Percentiles rank a stretch among this genome's conserved stretches.
These are phyloP conservation scores for Lanmaoa pseudosensibilis DNA, from an alignment of 768 basidiomycete species.

Conservation along the genomic window DNA sequence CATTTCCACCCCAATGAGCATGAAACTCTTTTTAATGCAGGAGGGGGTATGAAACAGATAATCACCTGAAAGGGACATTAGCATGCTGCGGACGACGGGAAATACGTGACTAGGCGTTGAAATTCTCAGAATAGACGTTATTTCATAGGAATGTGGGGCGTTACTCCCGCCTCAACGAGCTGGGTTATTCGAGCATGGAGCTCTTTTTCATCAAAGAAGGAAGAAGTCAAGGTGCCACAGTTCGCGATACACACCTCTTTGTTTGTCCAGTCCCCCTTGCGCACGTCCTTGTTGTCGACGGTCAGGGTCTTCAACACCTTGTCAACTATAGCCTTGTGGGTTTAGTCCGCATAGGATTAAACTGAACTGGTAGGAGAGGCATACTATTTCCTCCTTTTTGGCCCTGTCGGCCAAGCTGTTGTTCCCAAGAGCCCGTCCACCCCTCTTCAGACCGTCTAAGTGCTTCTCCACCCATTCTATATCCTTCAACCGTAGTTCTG, in stretches of 20 bases:
- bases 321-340: conserved; percentile 71
- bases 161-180: conserved; percentile 96
- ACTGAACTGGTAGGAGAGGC: conserved; percentile 20
- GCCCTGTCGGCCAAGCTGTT: conserved; percentile 88
- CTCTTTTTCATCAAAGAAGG: conserved; percentile 71
- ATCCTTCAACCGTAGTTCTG: conserved; percentile 92
- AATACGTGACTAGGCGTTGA: conserved; percentile 1
- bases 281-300: conserved; percentile 83
- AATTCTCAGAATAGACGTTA: conserved; percentile 45
- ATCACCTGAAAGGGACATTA: conserved; percentile 25
- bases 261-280: conserved; percentile 92
- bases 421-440: conserved; percentile 68
- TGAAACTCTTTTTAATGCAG: conserved; percentile 61
- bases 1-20: conserved; percentile 83
- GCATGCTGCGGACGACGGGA: background rate
- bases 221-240: conserved; percentile 2
- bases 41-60: conserved; percentile 2
- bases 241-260: conserved; percentile 75
- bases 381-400: conserved; percentile 91
- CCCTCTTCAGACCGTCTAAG: conserved; percentile 75
- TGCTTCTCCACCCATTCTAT: conserved; percentile 98
- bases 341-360: conserved; percentile 15
- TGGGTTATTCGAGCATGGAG: conserved; percentile 83
- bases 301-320: conserved; percentile 79
- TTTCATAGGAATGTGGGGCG: conserved; percentile 79